Conservation (phyloP, 2,329 filamentous ascomycete species). For the Cercospora canescens region DNA sequence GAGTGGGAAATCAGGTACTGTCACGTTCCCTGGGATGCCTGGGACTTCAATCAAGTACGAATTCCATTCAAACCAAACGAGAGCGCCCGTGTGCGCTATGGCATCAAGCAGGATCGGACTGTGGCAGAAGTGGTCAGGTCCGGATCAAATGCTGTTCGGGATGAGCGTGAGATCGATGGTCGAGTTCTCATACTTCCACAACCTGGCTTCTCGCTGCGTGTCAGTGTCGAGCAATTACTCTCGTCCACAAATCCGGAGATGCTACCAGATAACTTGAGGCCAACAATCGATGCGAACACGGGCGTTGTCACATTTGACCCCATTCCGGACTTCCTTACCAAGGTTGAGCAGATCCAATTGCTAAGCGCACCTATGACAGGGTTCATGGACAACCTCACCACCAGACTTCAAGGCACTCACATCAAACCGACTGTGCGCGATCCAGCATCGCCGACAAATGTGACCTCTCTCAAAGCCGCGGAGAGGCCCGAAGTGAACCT, state of each 20-base stretch:
- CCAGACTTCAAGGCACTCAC: slow-evolving; percentile 6
- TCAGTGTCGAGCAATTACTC: not conserved
- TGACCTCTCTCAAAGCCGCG: not conserved
- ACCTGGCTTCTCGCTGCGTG: not conserved
- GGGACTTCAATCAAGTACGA: not conserved
- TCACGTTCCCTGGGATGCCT: slow-evolving; percentile 5
- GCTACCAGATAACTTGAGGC: not conserved
- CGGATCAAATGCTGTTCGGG: not conserved
- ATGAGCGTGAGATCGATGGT: slow-evolving; percentile 4
- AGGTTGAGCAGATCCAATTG: not conserved
- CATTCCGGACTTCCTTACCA: not conserved
- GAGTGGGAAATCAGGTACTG: slow-evolving; percentile 11
- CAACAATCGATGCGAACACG: not conserved
- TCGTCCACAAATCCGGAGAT: not conserved
- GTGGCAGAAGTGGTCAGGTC: not conserved
- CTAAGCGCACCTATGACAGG: not conserved
- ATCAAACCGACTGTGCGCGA: slow-evolving; percentile 4
- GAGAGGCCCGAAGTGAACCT: not conserved
- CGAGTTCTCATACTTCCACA: slow-evolving; percentile 12
- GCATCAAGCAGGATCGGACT: not conserved
- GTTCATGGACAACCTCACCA: not conserved
- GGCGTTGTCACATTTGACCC: not conserved
- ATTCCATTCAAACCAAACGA: not conserved
- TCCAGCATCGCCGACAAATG: not conserved
- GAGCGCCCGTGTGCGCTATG: not conserved